A percentile compares a stretch with the other conserved stretches of the same genome.
phyloP scores from a whole-genome alignment of 805 yeast genomes.

The Candida alai region DNA sequence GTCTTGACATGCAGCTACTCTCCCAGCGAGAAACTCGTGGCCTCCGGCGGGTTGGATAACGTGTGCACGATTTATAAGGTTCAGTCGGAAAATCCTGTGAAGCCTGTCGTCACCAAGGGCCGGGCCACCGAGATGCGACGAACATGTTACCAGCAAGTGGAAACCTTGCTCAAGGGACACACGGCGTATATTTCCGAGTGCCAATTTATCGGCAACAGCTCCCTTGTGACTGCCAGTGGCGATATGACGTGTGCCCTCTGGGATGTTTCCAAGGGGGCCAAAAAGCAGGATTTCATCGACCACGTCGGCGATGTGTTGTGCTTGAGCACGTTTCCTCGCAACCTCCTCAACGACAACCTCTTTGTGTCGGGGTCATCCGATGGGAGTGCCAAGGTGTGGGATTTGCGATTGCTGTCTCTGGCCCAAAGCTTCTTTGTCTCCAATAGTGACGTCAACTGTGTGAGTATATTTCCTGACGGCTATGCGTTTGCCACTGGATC shows the following conservation, averaged over 20 bases:
- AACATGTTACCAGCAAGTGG: constrained; percentile 26
- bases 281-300: constrained; percentile 52
- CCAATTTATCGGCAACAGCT: constrained; percentile 56
- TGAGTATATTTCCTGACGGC: constrained; percentile 67
- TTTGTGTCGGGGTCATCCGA: constrained; percentile 69
- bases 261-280: constrained; percentile 66
- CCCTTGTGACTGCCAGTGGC: constrained; percentile 69
- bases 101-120: constrained; percentile 5
- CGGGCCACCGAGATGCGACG: constrained; percentile 12
- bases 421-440: constrained; percentile 52
- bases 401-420: constrained; percentile 46
- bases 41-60: constrained; percentile 82
- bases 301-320: constrained; percentile 72
- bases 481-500: constrained; percentile 69
- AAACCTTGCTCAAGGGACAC: constrained; percentile 70
- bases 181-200: constrained; percentile 76
- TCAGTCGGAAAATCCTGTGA: constrained; percentile 8
- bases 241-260: constrained; percentile 77
- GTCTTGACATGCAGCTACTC: constrained; percentile 72
- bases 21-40: constrained; percentile 62
- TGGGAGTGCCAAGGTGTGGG: constrained; percentile 67
- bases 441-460: constrained; percentile 56
- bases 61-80: constrained; percentile 64
- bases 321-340: constrained; percentile 23
- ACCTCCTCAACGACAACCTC: constrained; percentile 16